Conservation (phyloP, 2,329 filamentous ascomycete species). For the Fusarium camptoceras region DNA sequence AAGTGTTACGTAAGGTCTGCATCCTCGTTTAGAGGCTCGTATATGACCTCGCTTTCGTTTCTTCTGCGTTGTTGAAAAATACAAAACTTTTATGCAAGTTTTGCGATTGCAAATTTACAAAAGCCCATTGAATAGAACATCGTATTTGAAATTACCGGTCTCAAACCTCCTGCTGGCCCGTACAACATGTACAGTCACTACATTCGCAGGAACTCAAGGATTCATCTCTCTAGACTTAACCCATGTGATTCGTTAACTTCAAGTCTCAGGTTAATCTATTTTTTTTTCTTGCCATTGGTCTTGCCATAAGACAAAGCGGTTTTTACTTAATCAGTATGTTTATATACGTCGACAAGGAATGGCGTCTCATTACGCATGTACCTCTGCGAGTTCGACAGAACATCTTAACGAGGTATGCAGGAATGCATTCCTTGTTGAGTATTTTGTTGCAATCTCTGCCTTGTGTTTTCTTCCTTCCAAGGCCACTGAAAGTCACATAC, state of each 20-base stretch:
- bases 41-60: not conserved
- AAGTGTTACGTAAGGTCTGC: not conserved
- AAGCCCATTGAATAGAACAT: not conserved
- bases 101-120: rapidly evolving
- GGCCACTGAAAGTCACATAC: too few species aligned
- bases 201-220: too few species aligned
- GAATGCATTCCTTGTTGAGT: too few species aligned
- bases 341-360: too few species aligned
- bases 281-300: not conserved
- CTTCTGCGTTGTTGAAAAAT: not conserved
- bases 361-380: too few species aligned
- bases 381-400: too few species aligned
- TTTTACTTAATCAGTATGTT: too few species aligned
- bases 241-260: not conserved
- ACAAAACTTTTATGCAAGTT: not conserved
- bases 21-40: not conserved
- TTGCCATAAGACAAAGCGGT: not conserved
- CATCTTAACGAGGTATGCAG: too few species aligned
- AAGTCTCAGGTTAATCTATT: too few species aligned
- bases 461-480: too few species aligned
- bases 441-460: too few species aligned
- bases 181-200: too few species aligned
- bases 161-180: not conserved
- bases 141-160: rapidly evolving
- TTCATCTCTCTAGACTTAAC: not conserved